phyloP scores from a whole-genome alignment of 768 basidiomycete genomes.

The Tricholoma bakamatsutake region DNA sequence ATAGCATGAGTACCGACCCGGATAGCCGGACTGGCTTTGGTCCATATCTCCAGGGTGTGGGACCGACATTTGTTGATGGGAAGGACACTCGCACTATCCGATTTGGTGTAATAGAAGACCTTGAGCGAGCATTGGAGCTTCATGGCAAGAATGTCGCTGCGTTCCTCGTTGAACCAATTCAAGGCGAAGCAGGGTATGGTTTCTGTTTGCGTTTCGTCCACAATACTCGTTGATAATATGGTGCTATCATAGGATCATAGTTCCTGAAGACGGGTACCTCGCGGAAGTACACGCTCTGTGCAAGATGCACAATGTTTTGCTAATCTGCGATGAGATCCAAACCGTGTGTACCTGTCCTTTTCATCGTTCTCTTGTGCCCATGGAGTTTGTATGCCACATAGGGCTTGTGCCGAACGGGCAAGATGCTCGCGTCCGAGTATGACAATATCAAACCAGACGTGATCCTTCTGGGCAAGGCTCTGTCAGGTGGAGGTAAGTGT shows the following conservation, averaged over 20 bases:
- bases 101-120: conserved; percentile 77
- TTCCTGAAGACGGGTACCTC: conserved; percentile 87
- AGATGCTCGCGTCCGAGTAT: conserved; percentile 87
- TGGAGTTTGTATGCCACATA: conserved; percentile 20
- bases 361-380: background rate
- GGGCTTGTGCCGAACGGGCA: conserved; percentile 91
- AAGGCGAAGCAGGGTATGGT: conserved; percentile 94
- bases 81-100: conserved; percentile 57
- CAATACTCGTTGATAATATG: conserved; percentile 2
- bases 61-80: conserved; percentile 64
- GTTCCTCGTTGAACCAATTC: conserved; percentile 96
- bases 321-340: conserved; percentile 98
- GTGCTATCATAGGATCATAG: conserved; percentile 64
- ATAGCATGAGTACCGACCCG: conserved; percentile 91
- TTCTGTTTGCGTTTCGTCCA: background rate
- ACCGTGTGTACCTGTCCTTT: conserved; percentile 49
- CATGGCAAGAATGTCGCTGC: conserved; percentile 84
- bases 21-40: conserved; percentile 86
- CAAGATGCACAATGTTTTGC: conserved; percentile 87
- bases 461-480: conserved; percentile 90
- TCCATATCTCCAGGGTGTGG: conserved; percentile 82
- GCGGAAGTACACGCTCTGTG: conserved; percentile 72
- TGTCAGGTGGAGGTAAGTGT: conserved; percentile 87
- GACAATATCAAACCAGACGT: conserved; percentile 89
- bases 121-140: conserved; percentile 74